Evolutionary conservation across 306 rosid species (phyloP), one percentile per base, ranked within the genome.

Genomic region (Cercis canadensis): DNA sequence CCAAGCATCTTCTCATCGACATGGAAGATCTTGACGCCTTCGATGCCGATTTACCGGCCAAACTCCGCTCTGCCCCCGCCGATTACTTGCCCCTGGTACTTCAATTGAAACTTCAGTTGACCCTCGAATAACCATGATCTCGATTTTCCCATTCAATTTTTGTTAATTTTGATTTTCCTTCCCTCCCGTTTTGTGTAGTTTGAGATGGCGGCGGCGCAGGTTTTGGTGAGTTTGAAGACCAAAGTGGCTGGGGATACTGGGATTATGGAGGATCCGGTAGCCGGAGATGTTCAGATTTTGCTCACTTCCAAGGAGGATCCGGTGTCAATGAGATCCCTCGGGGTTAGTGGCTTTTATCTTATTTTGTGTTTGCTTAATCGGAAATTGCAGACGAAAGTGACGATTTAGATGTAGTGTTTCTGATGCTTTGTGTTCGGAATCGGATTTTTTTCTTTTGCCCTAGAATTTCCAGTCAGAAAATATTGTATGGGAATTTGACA

Each of bases 131-230:
- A 18, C 4, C 21, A 36, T 13, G 19, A 41, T 31, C 11, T 68
- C 12, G 2, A 6, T 24, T 17, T 24, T 1, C n/a, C 40, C 60
- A 4, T 4, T 45, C 8, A 36, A 0, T 72, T 39, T 45, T 0
- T 18, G 16, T 57, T 21, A 14, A 0, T 9, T 72, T 44, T 75
- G 5, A 37, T 1, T 41, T 40, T 17, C 53, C 29, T 19, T 33
- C 17, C 8, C 34, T 13, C 6, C n/a, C 15, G 39, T 41, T 17
- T 74, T 57, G 68, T 66, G 75, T 57, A 93, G 98, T 87, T 95
- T 32, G 99, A 95, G 84, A 86, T 86, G 56, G 99, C 99, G 6
- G 99, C 99, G 11, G 97, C 91, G 0, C 96, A 91, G 82, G 98
- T 95, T 75, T 79, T 86, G 82, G 91, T 83, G 59, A 82, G 80